Conservation (phyloP, 208 protist species). For the Trichomonas vaginalis region DNA sequence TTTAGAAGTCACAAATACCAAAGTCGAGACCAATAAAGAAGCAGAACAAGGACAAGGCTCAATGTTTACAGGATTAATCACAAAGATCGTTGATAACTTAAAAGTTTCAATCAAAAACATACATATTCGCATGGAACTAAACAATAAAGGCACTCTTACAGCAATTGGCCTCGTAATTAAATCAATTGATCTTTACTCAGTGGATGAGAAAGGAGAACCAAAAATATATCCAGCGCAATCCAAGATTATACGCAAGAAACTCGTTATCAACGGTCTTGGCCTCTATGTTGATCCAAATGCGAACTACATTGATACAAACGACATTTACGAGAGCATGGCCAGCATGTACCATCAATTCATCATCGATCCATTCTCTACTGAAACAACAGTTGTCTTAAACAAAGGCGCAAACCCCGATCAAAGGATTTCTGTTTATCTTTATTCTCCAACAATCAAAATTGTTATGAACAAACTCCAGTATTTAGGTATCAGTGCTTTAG, state of each 20-base stretch:
- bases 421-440: not conserved
- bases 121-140: not conserved
- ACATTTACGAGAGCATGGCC: not conserved
- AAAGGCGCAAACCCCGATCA: too few species aligned
- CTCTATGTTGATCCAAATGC: not conserved
- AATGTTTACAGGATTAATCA: not conserved
- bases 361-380: not conserved
- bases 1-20: not conserved
- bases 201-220: not conserved
- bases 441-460: not conserved
- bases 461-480: not conserved
- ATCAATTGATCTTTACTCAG: not conserved
- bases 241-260: not conserved
- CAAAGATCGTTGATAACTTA: not conserved
- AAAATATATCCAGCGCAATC: too few species aligned
- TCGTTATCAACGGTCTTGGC: not conserved
- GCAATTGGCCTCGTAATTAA: not conserved
- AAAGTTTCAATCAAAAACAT: not conserved
- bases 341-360: not conserved
- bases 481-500: not conserved
- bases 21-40: not conserved
- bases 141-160: too few species aligned
- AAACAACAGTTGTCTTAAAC: not conserved
- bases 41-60: not conserved
- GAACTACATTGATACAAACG: not conserved